Base-by-base conservation (phyloP, 2,329 filamentous ascomycete species). In the Pezizomycotina sp. region DNA sequence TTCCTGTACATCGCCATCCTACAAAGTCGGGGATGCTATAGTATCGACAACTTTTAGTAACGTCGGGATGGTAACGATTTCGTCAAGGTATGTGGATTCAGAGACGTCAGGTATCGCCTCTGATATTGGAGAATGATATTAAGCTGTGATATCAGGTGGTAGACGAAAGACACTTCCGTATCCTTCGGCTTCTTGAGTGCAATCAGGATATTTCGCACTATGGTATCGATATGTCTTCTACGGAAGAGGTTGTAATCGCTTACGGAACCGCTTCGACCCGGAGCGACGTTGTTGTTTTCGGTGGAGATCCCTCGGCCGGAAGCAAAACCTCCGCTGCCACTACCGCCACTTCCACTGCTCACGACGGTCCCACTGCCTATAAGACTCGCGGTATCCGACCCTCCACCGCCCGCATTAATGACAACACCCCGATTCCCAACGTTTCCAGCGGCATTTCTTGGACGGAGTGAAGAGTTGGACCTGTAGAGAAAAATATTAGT, bases 151-250 rank as follows among this genome's bases (percentile, higher is more conserved):
- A 44, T 40, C n/a, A 44, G 36, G 24, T 44, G 41, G 30, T 44
- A 44, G 10, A 44, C 41, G 13, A 44, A 34, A 32, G 39, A 37
- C 4, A 44, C 40, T 24, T 44, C 41, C 6, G 41, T 39, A 7
- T 36, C 36, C 20, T 44, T 44, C 2, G 41, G 41, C 32, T 44
- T 44, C 18, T 37, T 36, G 12, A 44, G 19, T 16, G 41, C 41
- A 31, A 44, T 44, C 10, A 44, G 41, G 29, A 44, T 44, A 14
- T 44, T 44, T 19, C 41, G 36, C 18, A 44, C 41, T 18, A 44
- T 44, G 13, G 40, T 37, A 29, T 44, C 41, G 41, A 44, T 44
- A 37, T 44, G 41, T 15, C 41, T 36, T 16, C 41, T 36, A 21
- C 41, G 41, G 36, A 44, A 44, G 23, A 44, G 41, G 20, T 44